Base-by-base conservation (phyloP, 345 rosid species). In the Eucalyptus melliodora region DNA sequence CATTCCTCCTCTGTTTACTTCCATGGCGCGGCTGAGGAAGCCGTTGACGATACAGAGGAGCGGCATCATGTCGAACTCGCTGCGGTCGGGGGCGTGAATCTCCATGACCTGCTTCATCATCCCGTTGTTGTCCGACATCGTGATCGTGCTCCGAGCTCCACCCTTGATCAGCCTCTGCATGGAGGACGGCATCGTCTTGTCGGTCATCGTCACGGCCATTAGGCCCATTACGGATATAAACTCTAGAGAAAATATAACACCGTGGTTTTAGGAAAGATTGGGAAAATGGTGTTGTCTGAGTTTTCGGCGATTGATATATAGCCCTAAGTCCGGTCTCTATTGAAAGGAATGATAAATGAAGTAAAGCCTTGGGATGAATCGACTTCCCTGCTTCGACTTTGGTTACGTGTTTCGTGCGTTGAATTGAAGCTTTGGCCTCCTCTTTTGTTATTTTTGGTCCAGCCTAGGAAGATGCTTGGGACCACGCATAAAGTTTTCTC, bases 331-430 rank as follows among this genome's bases (percentile, higher is more conserved):
- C 3, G 42, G 56, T 31, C 10, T 16, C 45, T 37, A 40, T 88
- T 86, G 69, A 81, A 86, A 89, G 62, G 9, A 56, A 23, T 21
- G 67, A 62, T 37, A 37, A 40, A 40, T 50, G 23, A 3, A 19
- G 30, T 16, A 53, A 42, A 45, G 30, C 27, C 82, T 56, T 16
- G 45, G 88, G 86, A 87, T 89, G 95, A 94, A 94, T 95, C 95
- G 85, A 93, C 96, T 95, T 94, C 96, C 94, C 95, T 96, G 94
- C 97, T 97, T 95, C 92, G 26, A 65, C 83, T 89, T 47, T 87
- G 93, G 93, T 95, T 95, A 62, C 90, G 87, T 89, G 81, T 34
- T 62, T 42, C 27, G 50, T 1, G 0, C 69, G 88, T 87, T 34
- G 34, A 26, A 31, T 30, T 87, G 77, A 87, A 87, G 88, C 51